Conservation (phyloP, 441 rosid species). For the Populus trichocarpa region DNA sequence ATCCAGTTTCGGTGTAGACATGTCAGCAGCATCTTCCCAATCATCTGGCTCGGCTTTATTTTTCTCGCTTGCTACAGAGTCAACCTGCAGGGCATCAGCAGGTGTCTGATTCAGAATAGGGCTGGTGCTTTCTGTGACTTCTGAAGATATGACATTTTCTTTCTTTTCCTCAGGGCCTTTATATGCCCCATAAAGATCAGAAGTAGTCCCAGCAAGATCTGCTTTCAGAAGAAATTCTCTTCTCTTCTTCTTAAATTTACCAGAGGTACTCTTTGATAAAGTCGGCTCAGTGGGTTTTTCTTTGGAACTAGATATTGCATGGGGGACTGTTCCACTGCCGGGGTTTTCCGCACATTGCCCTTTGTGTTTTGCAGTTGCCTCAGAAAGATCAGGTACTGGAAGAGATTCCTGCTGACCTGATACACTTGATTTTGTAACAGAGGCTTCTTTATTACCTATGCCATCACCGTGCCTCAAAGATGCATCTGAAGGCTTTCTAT, state of each 20-base stretch:
- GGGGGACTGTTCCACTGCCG: conserved; percentile 7
- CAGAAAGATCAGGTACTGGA: conserved; percentile 26
- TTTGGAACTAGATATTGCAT: conserved; percentile 34
- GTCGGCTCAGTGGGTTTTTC: conserved; percentile 53
- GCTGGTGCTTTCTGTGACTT: conserved; percentile 27
- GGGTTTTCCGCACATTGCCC: conserved; percentile 30
- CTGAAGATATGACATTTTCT: conserved; percentile 33
- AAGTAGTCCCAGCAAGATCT: conserved; percentile 84
- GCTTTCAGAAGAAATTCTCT: conserved; percentile 82
- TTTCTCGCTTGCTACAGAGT: conserved; percentile 33
- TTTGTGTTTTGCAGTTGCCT: conserved; percentile 29
- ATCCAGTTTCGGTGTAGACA: conserved; percentile 75
- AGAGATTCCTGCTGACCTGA: conserved; percentile 31
- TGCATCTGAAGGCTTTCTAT: conserved; percentile 28
- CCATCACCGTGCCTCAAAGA: conserved; percentile 20
- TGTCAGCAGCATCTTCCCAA: conserved; percentile 98
- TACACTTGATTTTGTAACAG: conserved; percentile 18
- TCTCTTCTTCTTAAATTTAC: conserved; percentile 51
- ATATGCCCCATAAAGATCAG: conserved; percentile 88
- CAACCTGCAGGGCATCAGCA: conserved; percentile 30
- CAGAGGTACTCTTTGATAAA: conserved; percentile 40
- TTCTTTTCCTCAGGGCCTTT: conserved; percentile 90
- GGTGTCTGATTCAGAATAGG: conserved; percentile 37
- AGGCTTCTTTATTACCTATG: conserved; percentile 16
- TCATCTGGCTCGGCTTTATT: conserved; percentile 79